Evolutionary conservation across 208 protist species (phyloP).

Genomic region (Wallacemonas rigidus): DNA sequence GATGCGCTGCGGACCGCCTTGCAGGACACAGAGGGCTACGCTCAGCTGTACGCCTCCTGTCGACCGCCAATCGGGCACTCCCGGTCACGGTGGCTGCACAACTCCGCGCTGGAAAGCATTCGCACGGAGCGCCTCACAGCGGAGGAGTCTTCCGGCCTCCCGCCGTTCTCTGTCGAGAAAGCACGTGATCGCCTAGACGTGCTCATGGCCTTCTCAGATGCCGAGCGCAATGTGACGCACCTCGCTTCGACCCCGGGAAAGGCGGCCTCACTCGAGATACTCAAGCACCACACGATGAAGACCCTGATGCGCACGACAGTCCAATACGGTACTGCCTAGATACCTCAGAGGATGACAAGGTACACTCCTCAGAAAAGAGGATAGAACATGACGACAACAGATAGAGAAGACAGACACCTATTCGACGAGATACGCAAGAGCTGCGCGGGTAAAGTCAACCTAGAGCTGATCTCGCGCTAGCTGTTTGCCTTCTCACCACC

Average conservation of each 20-base stretch:
- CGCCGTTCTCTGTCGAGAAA: background rate
- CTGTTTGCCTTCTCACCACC: too few species aligned
- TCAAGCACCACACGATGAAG: slow-evolving; percentile 8
- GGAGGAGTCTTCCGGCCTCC: too few species aligned
- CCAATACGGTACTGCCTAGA: slow-evolving; percentile 5
- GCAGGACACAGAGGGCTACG: background rate
- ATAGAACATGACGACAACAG: too few species aligned
- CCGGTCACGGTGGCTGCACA: slow-evolving; percentile 8
- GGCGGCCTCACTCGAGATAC: background rate
- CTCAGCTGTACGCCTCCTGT: background rate
- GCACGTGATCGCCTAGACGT: background rate
- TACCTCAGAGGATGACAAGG: too few species aligned
- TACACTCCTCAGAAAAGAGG: too few species aligned
- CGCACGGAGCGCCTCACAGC: background rate
- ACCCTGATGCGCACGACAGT: background rate
- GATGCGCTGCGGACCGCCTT: background rate
- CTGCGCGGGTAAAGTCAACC: too few species aligned
- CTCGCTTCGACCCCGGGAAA: slow-evolving; percentile 4
- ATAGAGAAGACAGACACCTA: too few species aligned
- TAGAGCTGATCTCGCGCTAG: too few species aligned
- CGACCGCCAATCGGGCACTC: background rate
- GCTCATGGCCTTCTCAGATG: slow-evolving; percentile 4
- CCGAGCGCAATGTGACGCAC: background rate
- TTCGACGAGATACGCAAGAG: too few species aligned
- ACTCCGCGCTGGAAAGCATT: slow-evolving; percentile 10